Evolutionary conservation across 129 eudicot genomes (phyloP), one percentile per base, ranked within the genome.

Genomic region (Centaurea solstitialis): DNA sequence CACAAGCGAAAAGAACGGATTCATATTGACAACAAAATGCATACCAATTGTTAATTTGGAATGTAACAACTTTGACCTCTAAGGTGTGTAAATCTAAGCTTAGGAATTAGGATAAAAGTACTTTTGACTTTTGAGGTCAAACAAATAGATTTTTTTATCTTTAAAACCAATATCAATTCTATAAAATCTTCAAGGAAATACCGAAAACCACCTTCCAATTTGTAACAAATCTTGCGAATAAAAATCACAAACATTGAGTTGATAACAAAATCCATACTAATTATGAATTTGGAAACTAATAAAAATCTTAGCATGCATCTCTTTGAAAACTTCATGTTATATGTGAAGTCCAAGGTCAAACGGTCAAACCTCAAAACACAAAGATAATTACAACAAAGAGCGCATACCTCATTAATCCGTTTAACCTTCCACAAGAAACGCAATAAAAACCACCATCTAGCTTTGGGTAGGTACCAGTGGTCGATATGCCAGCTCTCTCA

Each of bases 391-490:
- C 65, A 57, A 57, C 2, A 2, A 57, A 5, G 7, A 57, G 9
- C 9, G 18, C 23, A 57, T 90, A 94, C 98, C 98, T 85, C 89
- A 94, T 88, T 28, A 94, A 59, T 26, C 85, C 92, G 61, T 94
- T 92, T 37, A 87, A 75, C 76, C 86, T 94, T 66, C 97, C 98
- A 76, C 98, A 94, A 78, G 93, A 87, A 74, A 92, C 87, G 69
- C 98, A 94, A 78, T 84, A 90, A 73, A 94, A 94, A 26, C 86
- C 84, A 22, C 97, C 98, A 83, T 94, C 98, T 35, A 90, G 80
- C 71, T 90, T 88, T 18, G 82, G 85, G 80, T 62, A 79, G 72
- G 40, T 62, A 72, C 87, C 86, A 47, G 61, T 80, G 15, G 74
- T 87, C 40, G 79, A 68, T 20, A 90, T 91, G 70, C 93, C 96